Conservation (phyloP, 1,139 yeast species). For the Geotrichum citri-aurantii region DNA sequence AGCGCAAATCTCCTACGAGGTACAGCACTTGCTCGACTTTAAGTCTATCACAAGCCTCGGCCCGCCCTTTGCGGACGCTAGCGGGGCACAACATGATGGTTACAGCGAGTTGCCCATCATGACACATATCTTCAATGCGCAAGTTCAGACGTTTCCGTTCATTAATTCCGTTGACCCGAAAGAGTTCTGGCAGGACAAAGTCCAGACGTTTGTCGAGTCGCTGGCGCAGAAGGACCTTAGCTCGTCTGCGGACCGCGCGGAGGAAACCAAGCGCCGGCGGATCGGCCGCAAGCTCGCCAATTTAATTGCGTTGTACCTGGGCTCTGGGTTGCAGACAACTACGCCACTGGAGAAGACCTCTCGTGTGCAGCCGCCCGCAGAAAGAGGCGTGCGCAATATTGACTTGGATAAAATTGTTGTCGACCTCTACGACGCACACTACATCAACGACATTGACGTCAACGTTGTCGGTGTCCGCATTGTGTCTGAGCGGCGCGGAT, state of each 20-base stretch:
- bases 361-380: slow-evolving; percentile 45
- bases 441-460: slow-evolving; percentile 52
- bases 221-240: slow-evolving; percentile 66
- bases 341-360: slow-evolving; percentile 50
- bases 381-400: slow-evolving; percentile 48
- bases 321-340: slow-evolving; percentile 65
- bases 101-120: slow-evolving; percentile 54
- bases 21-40: slow-evolving; percentile 51
- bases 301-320: slow-evolving; percentile 59
- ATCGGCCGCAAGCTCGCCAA: slow-evolving; percentile 55
- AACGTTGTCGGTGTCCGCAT: slow-evolving; percentile 59
- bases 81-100: slow-evolving; percentile 15
- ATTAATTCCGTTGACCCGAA: slow-evolving; percentile 48
- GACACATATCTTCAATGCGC: slow-evolving; percentile 56
- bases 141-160: slow-evolving; percentile 69
- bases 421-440: slow-evolving; percentile 43
- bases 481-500: slow-evolving; percentile 30
- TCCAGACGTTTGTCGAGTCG: slow-evolving; percentile 74
- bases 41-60: slow-evolving; percentile 64
- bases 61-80: slow-evolving; percentile 48
- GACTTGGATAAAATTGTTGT: slow-evolving; percentile 34
- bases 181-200: slow-evolving; percentile 69
- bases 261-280: slow-evolving; percentile 65
- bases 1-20: slow-evolving; percentile 56
- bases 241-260: slow-evolving; percentile 65